Percentiles rank a stretch among this genome's conserved stretches.
Conservation (phyloP, 345 rosid genomes). For the Ceriops tagal region DNA sequence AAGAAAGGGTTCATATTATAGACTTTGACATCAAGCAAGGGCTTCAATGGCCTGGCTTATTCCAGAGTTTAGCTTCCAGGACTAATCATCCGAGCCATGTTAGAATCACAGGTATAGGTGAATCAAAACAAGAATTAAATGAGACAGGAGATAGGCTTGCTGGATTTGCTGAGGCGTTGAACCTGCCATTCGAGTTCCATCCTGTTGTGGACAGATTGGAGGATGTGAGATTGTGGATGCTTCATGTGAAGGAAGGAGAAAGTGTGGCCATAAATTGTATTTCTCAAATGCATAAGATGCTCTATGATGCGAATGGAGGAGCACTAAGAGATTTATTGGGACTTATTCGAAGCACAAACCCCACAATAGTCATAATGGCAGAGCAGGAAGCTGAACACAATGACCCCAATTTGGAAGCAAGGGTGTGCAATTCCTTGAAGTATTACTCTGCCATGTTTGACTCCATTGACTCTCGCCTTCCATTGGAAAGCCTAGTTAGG, state of each 20-base stretch:
- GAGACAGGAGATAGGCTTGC: constrained; percentile 90
- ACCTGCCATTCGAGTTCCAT: constrained; percentile 87
- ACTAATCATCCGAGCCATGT: constrained; percentile 76
- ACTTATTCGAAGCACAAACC: constrained; percentile 81
- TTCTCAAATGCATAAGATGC: constrained; percentile 83
- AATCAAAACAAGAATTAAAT: constrained; percentile 81
- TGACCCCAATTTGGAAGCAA: constrained; percentile 42
- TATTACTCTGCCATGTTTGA: constrained; percentile 82
- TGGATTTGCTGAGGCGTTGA: constrained; percentile 73
- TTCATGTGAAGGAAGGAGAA: constrained; percentile 90
- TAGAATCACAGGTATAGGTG: constrained; percentile 88
- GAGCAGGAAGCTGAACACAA: constrained; percentile 87
- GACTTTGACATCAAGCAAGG: constrained; percentile 99
- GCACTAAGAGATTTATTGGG: constrained; percentile 73
- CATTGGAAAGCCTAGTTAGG: constrained; percentile 60
- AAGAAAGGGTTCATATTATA: constrained; percentile 84
- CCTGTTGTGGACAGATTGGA: constrained; percentile 93
- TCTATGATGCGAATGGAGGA: constrained; percentile 62
- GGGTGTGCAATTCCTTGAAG: constrained; percentile 68
- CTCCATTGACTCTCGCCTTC: constrained; percentile 54
- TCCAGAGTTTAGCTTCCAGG: constrained; percentile 87
- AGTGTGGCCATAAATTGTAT: constrained; percentile 76
- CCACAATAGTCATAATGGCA: constrained; percentile 53
- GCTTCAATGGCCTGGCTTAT: constrained; percentile 92
- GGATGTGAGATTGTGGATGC: constrained; percentile 99